Percentiles rank a stretch among this genome's conserved stretches.
Conservation (phyloP, 768 basidiomycete species). For the Kwoniella sp. region DNA sequence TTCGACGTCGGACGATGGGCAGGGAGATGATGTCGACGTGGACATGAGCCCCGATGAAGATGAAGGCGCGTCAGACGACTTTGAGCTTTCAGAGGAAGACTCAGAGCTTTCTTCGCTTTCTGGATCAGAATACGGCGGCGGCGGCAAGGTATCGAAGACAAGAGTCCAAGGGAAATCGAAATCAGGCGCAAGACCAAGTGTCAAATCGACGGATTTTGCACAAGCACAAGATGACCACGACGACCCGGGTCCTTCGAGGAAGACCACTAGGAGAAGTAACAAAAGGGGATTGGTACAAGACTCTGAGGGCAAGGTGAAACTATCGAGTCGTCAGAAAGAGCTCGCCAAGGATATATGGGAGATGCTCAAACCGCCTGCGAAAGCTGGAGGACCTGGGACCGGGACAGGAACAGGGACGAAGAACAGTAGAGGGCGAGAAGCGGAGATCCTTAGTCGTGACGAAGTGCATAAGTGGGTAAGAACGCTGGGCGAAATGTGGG, state of each 20-base stretch:
- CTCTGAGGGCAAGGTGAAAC: slow-evolving; percentile 24
- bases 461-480: slow-evolving; percentile 50
- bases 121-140: slow-evolving; percentile 19
- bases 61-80: slow-evolving; percentile 30
- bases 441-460: slow-evolving; percentile 39
- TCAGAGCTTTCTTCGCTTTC: slow-evolving; percentile 18
- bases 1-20: slow-evolving; percentile 20
- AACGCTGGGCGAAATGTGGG: slow-evolving; percentile 52
- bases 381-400: slow-evolving; percentile 1
- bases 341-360: slow-evolving; percentile 51
- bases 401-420: slow-evolving; percentile 2
- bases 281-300: slow-evolving; percentile 14
- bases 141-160: background rate
- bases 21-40: slow-evolving; percentile 15
- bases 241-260: background rate
- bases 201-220: slow-evolving; percentile 22
- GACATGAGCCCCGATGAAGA: slow-evolving; percentile 32
- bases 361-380: slow-evolving; percentile 37
- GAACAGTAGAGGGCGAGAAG: slow-evolving; percentile 1
- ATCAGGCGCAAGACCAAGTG: background rate
- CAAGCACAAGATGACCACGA: background rate
- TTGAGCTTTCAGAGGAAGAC: slow-evolving; percentile 21
- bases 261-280: slow-evolving; percentile 1
- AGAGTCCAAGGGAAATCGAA: slow-evolving; percentile 1
- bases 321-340: slow-evolving; percentile 44